These are phyloP conservation scores for Penicillium sp. DNA, from an alignment of 2,329 filamentous ascomycete species.

Conservation along the genomic window DNA sequence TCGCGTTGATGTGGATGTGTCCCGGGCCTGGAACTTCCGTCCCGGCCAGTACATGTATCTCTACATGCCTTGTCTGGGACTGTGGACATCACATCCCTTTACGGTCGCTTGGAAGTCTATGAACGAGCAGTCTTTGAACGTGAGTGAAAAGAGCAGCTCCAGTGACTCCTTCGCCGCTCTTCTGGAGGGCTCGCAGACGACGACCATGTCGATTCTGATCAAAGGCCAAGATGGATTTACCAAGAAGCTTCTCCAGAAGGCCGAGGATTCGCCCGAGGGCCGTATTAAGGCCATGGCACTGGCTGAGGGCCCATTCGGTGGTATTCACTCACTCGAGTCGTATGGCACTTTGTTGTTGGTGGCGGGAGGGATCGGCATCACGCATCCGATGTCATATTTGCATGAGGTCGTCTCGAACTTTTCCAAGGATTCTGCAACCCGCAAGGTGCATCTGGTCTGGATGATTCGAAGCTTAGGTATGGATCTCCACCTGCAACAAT, in stretches of 20 bases:
- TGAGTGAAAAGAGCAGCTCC: slow-evolving; percentile 28
- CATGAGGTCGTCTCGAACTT: slow-evolving; percentile 31
- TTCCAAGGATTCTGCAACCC: slow-evolving; percentile 24
- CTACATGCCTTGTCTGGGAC: slow-evolving; percentile 50
- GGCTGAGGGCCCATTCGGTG: slow-evolving; percentile 37
- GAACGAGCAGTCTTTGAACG: slow-evolving; percentile 8
- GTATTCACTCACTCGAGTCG: slow-evolving; percentile 30
- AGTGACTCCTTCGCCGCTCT: slow-evolving; percentile 31
- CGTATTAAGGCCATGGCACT: slow-evolving; percentile 28
- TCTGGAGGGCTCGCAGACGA: slow-evolving; percentile 24
- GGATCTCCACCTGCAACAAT: not conserved
- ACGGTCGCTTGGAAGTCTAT: slow-evolving; percentile 41
- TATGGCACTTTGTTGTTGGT: slow-evolving; percentile 37
- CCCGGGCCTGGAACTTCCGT: slow-evolving; percentile 32
- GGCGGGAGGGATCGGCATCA: slow-evolving; percentile 40
- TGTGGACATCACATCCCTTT: slow-evolving; percentile 46
- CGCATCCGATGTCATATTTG: slow-evolving; percentile 36
- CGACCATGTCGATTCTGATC: slow-evolving; percentile 34
- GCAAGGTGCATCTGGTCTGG: slow-evolving; percentile 33
- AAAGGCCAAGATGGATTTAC: slow-evolving; percentile 37
- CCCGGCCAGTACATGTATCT: slow-evolving; percentile 57
- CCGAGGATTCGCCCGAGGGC: slow-evolving; percentile 24
- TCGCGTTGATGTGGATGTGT: slow-evolving; percentile 40
- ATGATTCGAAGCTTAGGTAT: slow-evolving; percentile 34
- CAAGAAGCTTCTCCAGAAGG: slow-evolving; percentile 30